Base-by-base conservation (phyloP, 495 filamentous ascomycete genomes). In the Amphirosellinia nigrospora region DNA sequence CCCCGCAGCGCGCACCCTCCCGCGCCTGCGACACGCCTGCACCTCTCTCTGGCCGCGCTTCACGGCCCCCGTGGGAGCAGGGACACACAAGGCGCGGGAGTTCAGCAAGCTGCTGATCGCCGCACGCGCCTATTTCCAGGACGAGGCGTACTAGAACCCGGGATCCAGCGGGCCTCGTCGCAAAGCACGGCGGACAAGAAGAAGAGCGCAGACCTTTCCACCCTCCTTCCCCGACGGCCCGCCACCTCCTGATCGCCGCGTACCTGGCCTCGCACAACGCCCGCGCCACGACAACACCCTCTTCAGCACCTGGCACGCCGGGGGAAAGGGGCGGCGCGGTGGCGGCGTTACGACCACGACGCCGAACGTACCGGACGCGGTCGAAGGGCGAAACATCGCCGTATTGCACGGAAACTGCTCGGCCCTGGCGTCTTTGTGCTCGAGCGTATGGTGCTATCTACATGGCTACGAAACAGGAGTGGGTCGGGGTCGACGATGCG, bases 191-290 rank as follows among this genome's bases (percentile, higher is more conserved):
- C 23, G 9, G 30, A 53, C 48, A 68, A 65, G 43, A 70, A 60
- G 63, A 70, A 63, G 28, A 66, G 72, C 45, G 64, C 58, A 4
- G 79, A 79, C 71, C 74, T 81, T 1, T 79, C 84, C 1, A 36
- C 76, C 71, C 85, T 86, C 34, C 86, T 98, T 30, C 93, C 94
- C 91, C 93, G 72, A 93, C 92, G 75, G 90, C 96, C 26, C 91
- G 93, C 55, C 83, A 93, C 46, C 87, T 98, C 67, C 86, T 99
- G 16, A 87, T 95, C 45, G 92, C 94, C 59, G 90, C 94, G 26
- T 99, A 97, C 80, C 88, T 99, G 5, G 93, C 95, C 69, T 97
- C 94, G 4, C 92, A 94, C 82, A 98, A 93, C 75, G 89, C 92
- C 85, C 93, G 21, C 83, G 89, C 50, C 86, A 91, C 45, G 96